Conservation (phyloP, 202 grass and related monocot species). For the Brachypodium distachyon region DNA sequence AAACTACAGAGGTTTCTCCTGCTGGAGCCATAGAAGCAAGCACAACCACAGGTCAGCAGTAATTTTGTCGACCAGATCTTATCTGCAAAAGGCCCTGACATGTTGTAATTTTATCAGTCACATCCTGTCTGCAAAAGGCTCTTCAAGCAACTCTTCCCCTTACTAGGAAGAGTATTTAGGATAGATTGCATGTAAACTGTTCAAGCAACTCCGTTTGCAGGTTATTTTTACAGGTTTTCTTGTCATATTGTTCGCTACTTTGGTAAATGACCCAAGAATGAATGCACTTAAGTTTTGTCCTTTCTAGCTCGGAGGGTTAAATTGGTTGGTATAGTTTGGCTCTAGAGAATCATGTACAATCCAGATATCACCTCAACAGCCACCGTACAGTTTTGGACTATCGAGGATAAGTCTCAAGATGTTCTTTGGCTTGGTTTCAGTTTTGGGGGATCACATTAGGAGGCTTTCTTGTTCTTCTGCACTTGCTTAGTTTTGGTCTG, state of each 20-base stretch:
- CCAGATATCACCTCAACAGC: background rate
- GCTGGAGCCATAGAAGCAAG: slow-evolving; percentile 34
- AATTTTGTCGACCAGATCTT: slow-evolving; percentile 26
- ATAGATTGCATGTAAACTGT: slow-evolving; percentile 32
- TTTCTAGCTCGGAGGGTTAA: slow-evolving; percentile 1
- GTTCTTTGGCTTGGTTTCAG: background rate
- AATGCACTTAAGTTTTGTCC: slow-evolving; percentile 5
- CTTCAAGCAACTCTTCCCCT: slow-evolving; percentile 16
- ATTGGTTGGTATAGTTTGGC: background rate
- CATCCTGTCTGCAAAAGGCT: slow-evolving; percentile 24
- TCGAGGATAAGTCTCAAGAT: background rate
- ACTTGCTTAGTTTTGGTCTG: background rate
- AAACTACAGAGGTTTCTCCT: slow-evolving; percentile 19
- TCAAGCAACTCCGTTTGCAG: slow-evolving; percentile 4
- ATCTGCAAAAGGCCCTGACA: slow-evolving; percentile 14
- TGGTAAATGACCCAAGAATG: background rate
- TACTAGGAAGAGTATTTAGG: slow-evolving; percentile 13
- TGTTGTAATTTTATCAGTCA: slow-evolving; percentile 28
- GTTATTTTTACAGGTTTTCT: background rate
- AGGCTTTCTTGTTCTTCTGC: background rate
- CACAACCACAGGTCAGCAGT: slow-evolving; percentile 56
- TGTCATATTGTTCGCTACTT: background rate
- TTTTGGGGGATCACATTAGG: background rate
- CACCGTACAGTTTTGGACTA: background rate
- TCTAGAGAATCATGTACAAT: slow-evolving; percentile 2